Evolutionary conservation across 1,139 yeast species (phyloP), one percentile per base, ranked within the genome.

Genomic region (Sugiyamaella sp.): DNA sequence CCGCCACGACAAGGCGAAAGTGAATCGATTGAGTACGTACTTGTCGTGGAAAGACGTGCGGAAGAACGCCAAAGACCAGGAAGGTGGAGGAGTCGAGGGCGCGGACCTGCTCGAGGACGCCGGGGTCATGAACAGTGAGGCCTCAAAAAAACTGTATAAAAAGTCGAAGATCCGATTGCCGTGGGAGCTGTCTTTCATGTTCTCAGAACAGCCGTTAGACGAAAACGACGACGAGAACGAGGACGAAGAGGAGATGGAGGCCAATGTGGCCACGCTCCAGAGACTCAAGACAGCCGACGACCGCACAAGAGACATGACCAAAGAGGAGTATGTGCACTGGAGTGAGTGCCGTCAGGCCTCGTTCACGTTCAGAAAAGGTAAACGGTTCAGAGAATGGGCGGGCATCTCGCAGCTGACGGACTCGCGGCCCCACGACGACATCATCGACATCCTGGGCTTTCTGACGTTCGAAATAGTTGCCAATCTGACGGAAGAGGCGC

Each of bases 251-350:
- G 95, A 87, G 63, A 80, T 86, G 60, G 98, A 95, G 46, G 98
- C 98, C 1, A 86, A 89, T 39, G 75, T 86, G 41, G 96, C 96
- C 0, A 89, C 96, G 14, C 74, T 90, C 68, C 90, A 90, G 68
- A 75, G 98, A 56, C 77, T 93, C 61, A 90, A 90, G 66, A 85
- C 82, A 74, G 98, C 98, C 2, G 99, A 93, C 70, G 97, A 93
- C 56, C 77, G 99, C 60, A 93, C 99, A 0, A 81, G 78, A 61
- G 81, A 86, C 61, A 95, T 93, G 99, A 93, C 99, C 0, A 84
- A 85, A 64, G 97, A 93, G 66, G 99, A 93, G 68, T 93, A 93
- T 64, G 99, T 91, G 16, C 99, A 95, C 69, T 93, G 98, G 97
- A 87, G 96, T 12, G 99, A 93, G 68, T 93, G 99, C 72, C 81